These are phyloP conservation scores for Pyrenophora teres DNA, from an alignment of 2,329 filamentous ascomycete species.

Conservation along the genomic window DNA sequence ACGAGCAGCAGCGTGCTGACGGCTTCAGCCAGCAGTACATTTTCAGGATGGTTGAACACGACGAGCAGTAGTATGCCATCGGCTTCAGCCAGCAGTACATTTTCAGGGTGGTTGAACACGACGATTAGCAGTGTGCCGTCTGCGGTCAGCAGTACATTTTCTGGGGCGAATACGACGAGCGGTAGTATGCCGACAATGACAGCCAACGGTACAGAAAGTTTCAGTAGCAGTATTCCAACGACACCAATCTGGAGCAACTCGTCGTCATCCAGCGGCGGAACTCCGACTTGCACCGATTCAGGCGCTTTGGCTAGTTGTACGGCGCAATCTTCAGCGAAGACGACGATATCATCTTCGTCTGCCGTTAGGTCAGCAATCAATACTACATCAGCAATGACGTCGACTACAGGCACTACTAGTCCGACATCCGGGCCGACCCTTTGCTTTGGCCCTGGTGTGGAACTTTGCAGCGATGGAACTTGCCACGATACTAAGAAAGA, in stretches of 20 bases:
- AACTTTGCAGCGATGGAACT: conserved; percentile 26
- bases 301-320: not conserved
- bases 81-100: not conserved
- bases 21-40: not conserved
- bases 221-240: conserved; percentile 2
- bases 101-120: not conserved
- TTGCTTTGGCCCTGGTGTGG: conserved; percentile 21
- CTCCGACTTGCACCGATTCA: not conserved
- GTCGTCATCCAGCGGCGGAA: not conserved
- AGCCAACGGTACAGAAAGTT: not conserved
- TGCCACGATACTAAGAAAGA: conserved; percentile 32
- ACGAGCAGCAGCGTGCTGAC: conserved; percentile 1
- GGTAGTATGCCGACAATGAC: not conserved
- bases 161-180: not conserved
- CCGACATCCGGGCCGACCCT: conserved; percentile 8
- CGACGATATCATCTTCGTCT: not conserved
- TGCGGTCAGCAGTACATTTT: not conserved
- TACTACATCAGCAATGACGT: conserved; percentile 2
- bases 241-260: not conserved
- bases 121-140: not conserved
- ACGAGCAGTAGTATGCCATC: too few relatives aligned
- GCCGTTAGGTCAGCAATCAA: not conserved
- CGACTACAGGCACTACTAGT: conserved; percentile 4
- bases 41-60: not conserved
- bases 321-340: conserved; percentile 6